phyloP scores from a whole-genome alignment of 2,329 filamentous ascomycete genomes.

The Xylariaceae sp. region DNA sequence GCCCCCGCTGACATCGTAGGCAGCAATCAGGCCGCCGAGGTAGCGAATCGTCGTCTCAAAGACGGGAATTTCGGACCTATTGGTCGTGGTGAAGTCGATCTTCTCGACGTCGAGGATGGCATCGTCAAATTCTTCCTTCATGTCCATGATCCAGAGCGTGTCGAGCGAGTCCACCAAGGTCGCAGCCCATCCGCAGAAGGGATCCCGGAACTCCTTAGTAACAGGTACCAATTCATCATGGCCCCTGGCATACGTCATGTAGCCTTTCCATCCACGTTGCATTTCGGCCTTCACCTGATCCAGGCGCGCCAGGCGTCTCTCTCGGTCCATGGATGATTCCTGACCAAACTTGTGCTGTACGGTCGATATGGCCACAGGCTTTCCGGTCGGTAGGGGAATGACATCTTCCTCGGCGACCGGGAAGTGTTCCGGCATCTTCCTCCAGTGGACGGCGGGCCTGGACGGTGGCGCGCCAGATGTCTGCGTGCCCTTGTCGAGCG shows the following conservation, averaged over 20 bases:
- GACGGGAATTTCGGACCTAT: constrained; percentile 65
- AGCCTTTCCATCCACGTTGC: constrained; percentile 72
- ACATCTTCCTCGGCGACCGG: constrained; percentile 64
- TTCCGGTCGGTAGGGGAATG: constrained; percentile 67
- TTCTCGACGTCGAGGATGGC: constrained; percentile 46
- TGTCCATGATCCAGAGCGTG: constrained; percentile 66
- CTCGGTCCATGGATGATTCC: constrained; percentile 54
- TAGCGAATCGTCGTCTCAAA: constrained; percentile 93
- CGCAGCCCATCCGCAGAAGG: constrained; percentile 74
- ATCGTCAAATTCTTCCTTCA: constrained; percentile 58
- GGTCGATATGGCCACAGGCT: constrained; percentile 61
- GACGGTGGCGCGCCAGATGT: constrained; percentile 13
- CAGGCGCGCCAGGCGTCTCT: constrained; percentile 56
- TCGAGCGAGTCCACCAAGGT: constrained; percentile 62
- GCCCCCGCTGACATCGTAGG: constrained; percentile 76
- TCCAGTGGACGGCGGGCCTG: constrained; percentile 62
- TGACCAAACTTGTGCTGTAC: constrained; percentile 68
- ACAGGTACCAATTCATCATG: constrained; percentile 82
- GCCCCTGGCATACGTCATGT: constrained; percentile 70
- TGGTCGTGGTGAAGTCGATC: constrained; percentile 76
- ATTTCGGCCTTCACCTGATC: constrained; percentile 66
- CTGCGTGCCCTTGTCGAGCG: constrained; percentile 10
- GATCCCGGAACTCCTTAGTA: constrained; percentile 59
- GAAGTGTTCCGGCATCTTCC: constrained; percentile 65
- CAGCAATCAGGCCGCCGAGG: constrained; percentile 74